Evolutionary conservation across 164 flowering plant species (phyloP).

Genomic region (Vitis cinerea): DNA sequence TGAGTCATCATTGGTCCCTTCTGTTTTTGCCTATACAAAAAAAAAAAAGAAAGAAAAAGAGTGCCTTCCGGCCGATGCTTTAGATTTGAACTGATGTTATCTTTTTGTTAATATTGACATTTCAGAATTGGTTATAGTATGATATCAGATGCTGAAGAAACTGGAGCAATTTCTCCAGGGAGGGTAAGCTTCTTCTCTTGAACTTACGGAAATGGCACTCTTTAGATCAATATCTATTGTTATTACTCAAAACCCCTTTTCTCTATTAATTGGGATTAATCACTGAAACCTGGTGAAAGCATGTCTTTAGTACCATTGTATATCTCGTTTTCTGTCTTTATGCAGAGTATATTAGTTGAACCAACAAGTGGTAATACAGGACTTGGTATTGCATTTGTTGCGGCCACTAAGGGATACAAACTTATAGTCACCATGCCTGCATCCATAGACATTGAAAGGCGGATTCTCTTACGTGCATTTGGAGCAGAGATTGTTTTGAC

Average conservation of each 20-base stretch:
- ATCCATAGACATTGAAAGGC: conserved; percentile 67
- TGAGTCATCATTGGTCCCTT: too few relatives aligned
- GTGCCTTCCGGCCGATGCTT: not conserved
- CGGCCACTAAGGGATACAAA: conserved; percentile 75
- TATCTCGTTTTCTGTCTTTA: not conserved
- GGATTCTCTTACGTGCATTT: conserved; percentile 76
- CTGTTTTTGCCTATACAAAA: too few relatives aligned
- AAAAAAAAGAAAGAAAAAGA: too few relatives aligned
- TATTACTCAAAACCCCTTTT: not conserved
- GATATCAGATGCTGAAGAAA: conserved; percentile 76
- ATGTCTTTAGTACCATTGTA: not conserved
- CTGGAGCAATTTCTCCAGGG: conserved; percentile 65
- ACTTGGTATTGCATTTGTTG: conserved; percentile 79
- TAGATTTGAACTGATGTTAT: not conserved
- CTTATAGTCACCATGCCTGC: conserved; percentile 81
- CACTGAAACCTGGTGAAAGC: not conserved
- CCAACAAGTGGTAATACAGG: conserved; percentile 91
- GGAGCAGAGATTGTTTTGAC: conserved; percentile 81
- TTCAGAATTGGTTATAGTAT: conserved; percentile 71
- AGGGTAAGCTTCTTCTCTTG: conserved; percentile 43
- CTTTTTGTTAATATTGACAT: not conserved
- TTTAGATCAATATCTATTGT: not conserved
- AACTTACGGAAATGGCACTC: too few relatives aligned
- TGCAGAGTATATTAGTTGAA: conserved; percentile 74
- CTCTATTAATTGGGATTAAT: not conserved